Evolutionary conservation across 305 asterid species (phyloP).

Genomic region (Withania somnifera): DNA sequence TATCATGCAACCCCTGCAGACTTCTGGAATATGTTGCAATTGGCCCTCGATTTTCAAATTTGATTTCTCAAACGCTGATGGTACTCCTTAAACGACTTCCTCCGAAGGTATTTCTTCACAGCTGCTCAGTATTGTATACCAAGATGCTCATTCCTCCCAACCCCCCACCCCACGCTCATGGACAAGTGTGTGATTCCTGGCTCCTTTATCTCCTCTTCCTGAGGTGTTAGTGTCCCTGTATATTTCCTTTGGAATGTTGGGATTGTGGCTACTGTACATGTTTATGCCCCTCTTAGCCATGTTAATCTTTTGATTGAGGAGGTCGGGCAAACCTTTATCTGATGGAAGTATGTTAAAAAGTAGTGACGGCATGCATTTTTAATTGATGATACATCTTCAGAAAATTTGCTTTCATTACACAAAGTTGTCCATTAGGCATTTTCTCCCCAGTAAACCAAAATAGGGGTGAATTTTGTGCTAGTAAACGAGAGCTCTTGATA

Average conservation of each 20-base stretch:
- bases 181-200: not conserved
- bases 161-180: too few species aligned
- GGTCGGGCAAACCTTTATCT: not conserved
- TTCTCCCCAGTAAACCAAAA: not conserved
- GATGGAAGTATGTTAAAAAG: not conserved
- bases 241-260: too few species aligned
- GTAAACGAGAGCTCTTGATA: not conserved
- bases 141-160: not conserved
- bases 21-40: constrained; percentile 81
- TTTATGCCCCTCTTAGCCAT: not conserved
- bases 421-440: not conserved
- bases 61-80: constrained; percentile 91
- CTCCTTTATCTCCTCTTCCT: not conserved
- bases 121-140: not conserved
- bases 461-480: not conserved
- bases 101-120: constrained; percentile 51
- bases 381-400: not conserved
- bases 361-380: not conserved
- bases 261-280: not conserved
- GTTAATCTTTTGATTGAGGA: not conserved
- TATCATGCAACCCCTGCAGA: constrained; percentile 29
- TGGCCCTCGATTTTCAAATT: constrained; percentile 94
- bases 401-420: not conserved
- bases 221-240: not conserved
- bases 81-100: constrained; percentile 88